phyloP scores from a whole-genome alignment of 768 basidiomycete species.

The Podaxis pistillaris region DNA sequence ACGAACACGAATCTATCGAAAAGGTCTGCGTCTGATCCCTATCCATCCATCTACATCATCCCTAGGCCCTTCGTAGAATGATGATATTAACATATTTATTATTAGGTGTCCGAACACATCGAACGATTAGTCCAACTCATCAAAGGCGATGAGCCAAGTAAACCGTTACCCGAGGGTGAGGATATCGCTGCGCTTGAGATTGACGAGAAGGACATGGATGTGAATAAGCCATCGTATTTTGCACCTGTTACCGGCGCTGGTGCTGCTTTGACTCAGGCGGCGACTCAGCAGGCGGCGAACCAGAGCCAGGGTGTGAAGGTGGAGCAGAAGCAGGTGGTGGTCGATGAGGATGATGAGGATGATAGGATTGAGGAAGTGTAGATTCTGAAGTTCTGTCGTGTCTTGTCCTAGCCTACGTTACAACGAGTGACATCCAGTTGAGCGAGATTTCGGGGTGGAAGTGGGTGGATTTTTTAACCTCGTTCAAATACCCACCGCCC shows the following conservation, averaged over 20 bases:
- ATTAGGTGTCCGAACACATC: conserved; percentile 81
- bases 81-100: neutral
- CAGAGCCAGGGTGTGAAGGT: conserved; percentile 6
- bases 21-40: conserved; percentile 45
- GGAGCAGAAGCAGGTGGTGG: conserved; percentile 11
- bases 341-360: conserved; percentile 55
- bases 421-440: too few relatives aligned
- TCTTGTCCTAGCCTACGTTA: too few relatives aligned
- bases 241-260: conserved; percentile 10
- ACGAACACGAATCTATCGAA: conserved; percentile 77
- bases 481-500: too few relatives aligned
- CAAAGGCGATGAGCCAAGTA: conserved; percentile 68
- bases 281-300: neutral
- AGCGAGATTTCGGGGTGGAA: too few relatives aligned
- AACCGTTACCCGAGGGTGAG: conserved; percentile 38
- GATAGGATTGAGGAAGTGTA: conserved; percentile 76
- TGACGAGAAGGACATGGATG: conserved; percentile 16
- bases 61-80: neutral
- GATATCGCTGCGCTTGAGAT: conserved; percentile 24
- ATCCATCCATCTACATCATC: neutral
- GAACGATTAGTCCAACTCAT: conserved; percentile 87
- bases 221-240: conserved; percentile 20
- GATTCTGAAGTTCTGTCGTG: neutral
- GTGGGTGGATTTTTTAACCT: too few relatives aligned
- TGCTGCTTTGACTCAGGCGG: conserved; percentile 17